phyloP scores from a whole-genome alignment of 2,329 filamentous ascomycete genomes.

The Hortaea sp. region DNA sequence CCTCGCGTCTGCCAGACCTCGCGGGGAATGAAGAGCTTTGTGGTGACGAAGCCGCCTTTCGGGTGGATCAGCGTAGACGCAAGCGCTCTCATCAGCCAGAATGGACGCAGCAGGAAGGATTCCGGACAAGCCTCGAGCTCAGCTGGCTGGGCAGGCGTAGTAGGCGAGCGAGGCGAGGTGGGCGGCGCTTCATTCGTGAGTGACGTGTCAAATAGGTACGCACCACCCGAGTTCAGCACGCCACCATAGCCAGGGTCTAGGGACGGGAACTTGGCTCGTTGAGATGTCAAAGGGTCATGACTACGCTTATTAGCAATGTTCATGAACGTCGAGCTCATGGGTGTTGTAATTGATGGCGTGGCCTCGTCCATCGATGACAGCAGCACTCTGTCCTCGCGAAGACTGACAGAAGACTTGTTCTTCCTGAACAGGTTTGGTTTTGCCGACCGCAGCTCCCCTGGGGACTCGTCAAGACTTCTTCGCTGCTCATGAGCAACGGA shows the following conservation, averaged over 20 bases:
- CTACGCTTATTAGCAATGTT: conserved; percentile 31
- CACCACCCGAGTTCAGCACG: conserved; percentile 54
- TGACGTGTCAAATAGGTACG: conserved; percentile 67
- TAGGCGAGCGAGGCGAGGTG: conserved; percentile 21
- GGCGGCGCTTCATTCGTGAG: conserved; percentile 15
- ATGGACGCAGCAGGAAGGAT: conserved; percentile 80
- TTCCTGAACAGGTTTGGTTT: conserved; percentile 30
- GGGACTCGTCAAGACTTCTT: conserved; percentile 15
- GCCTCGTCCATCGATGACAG: conserved; percentile 47
- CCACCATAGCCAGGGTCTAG: conserved; percentile 38
- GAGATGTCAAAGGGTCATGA: conserved; percentile 19
- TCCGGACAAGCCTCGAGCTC: conserved; percentile 86
- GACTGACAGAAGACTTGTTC: conserved; percentile 48
- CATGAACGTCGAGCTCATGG: conserved; percentile 58
- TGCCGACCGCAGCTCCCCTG: conserved; percentile 12
- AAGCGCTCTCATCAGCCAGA: conserved; percentile 93
- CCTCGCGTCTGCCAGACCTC: conserved; percentile 92
- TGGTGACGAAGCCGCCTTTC: conserved; percentile 83
- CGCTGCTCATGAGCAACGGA: conserved; percentile 10
- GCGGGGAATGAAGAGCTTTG: conserved; percentile 79
- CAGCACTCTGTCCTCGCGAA: conserved; percentile 65
- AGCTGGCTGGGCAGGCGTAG: conserved; percentile 52
- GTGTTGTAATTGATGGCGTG: conserved; percentile 61
- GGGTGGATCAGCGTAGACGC: conserved; percentile 89
- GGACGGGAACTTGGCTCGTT: conserved; percentile 33